These are phyloP conservation scores for Clonostachys byssicola DNA, from an alignment of 2,329 filamentous ascomycete genomes.

Conservation along the genomic window DNA sequence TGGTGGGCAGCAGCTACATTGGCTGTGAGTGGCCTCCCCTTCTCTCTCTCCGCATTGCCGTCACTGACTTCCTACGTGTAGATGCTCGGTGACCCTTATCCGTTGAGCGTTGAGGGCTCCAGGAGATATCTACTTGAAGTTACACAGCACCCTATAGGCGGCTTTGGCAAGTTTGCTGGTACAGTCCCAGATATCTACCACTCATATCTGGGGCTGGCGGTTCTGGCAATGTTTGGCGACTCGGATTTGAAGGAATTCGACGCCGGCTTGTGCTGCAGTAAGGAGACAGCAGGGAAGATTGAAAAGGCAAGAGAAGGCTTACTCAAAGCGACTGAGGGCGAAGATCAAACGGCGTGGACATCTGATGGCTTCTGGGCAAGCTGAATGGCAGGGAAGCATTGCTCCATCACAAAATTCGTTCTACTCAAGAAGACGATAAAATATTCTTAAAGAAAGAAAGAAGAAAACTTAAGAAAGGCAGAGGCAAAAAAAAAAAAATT, in stretches of 20 bases:
- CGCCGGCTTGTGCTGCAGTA: conserved; percentile 70
- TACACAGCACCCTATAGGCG: conserved; percentile 82
- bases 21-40: conserved; percentile 19
- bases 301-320: conserved; percentile 36
- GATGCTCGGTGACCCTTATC: conserved; percentile 51
- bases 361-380: no score
- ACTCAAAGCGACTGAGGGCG: conserved; percentile 5
- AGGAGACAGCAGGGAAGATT: conserved; percentile 48
- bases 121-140: conserved; percentile 79
- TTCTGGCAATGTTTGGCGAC: conserved; percentile 71
- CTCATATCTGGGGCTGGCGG: conserved; percentile 81
- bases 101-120: conserved; percentile 57
- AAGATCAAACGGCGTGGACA: no score
- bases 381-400: no score
- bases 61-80: conserved; percentile 17
- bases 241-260: conserved; percentile 67
- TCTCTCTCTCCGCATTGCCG: background rate
- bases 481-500: no score
- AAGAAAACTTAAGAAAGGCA: no score
- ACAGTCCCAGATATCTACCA: conserved; percentile 79
- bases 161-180: conserved; percentile 71
- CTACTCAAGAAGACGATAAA: no score
- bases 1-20: conserved; percentile 82
- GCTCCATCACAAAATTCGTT: no score
- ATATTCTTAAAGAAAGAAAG: no score